phyloP scores from a whole-genome alignment of 2,329 filamentous ascomycete genomes.

The Acephala macrosclerotiorum region DNA sequence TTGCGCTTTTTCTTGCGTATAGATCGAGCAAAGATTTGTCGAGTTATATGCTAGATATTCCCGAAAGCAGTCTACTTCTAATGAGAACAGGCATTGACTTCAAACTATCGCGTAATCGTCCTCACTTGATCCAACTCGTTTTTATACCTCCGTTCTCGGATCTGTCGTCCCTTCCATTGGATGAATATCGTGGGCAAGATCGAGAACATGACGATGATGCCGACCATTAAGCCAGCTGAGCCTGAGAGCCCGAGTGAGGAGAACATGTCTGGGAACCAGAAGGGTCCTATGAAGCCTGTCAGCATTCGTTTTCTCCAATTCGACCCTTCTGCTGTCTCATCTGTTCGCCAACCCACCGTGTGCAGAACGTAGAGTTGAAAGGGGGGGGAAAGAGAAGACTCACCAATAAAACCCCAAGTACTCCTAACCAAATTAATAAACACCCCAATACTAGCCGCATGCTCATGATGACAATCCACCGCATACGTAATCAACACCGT shows the following conservation, averaged over 20 bases:
- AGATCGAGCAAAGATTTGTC: too few species aligned
- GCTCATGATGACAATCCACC: conserved; percentile 62
- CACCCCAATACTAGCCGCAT: conserved; percentile 63
- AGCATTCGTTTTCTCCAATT: conserved; percentile 8
- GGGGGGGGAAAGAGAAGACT: conserved; percentile 31
- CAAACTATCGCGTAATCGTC: conserved; percentile 17
- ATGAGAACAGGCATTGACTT: neutral
- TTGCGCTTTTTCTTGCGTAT: neutral
- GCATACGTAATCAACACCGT: conserved; percentile 56
- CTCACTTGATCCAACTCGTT: conserved; percentile 28
- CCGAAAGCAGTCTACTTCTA: neutral
- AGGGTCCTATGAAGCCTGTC: conserved; percentile 3
- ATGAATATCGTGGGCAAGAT: conserved; percentile 44
- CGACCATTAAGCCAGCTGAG: conserved; percentile 46
- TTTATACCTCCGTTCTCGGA: conserved; percentile 11
- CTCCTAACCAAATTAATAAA: conserved; percentile 65
- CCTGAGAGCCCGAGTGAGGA: conserved; percentile 41
- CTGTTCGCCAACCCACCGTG: too few species aligned
- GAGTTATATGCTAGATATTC: neutral
- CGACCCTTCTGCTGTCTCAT: too few species aligned
- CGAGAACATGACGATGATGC: conserved; percentile 45
- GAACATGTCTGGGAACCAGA: conserved; percentile 49
- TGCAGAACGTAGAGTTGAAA: too few species aligned
- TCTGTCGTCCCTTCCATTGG: conserved; percentile 36
- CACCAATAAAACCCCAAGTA: conserved; percentile 57